These are phyloP conservation scores for Chaetomium cochliodes DNA, from an alignment of 495 filamentous ascomycete species.

Conservation along the genomic window DNA sequence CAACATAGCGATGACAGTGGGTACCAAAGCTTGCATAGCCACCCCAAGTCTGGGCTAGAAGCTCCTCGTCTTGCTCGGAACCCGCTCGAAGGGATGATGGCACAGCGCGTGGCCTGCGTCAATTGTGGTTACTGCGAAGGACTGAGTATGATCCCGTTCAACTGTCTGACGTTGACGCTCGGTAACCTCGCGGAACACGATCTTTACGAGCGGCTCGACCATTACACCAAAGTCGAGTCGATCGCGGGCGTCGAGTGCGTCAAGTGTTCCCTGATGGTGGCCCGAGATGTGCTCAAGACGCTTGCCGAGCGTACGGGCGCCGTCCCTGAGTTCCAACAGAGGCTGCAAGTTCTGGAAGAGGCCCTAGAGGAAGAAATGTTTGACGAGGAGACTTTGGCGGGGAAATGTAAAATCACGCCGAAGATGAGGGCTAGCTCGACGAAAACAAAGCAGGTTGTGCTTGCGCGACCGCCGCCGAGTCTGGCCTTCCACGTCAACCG, in stretches of 20 bases:
- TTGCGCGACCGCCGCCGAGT: conserved; percentile 75
- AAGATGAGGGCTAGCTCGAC: conserved; percentile 66
- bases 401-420: conserved; percentile 70
- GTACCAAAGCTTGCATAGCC: conserved; percentile 40
- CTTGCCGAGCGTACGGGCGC: conserved; percentile 36
- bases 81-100: conserved; percentile 84
- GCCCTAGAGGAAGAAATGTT: conserved; percentile 80
- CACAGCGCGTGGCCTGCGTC: conserved; percentile 87
- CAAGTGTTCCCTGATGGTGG: conserved; percentile 76
- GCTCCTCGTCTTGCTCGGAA: conserved; percentile 36
- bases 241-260: conserved; percentile 88
- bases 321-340: conserved; percentile 35
- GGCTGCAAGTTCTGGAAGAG: conserved; percentile 61
- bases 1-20: conserved; percentile 52
- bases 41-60: conserved; percentile 30
- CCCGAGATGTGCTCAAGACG: conserved; percentile 37
- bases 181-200: conserved; percentile 57
- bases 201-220: conserved; percentile 74
- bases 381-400: conserved; percentile 66
- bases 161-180: conserved; percentile 84
- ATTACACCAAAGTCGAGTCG: conserved; percentile 78
- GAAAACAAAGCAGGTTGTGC: conserved; percentile 84
- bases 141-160: conserved; percentile 85
- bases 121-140: conserved; percentile 83
- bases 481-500: conserved; percentile 87